Conservation (phyloP, 768 basidiomycete species). For the Mycena polygramma region DNA sequence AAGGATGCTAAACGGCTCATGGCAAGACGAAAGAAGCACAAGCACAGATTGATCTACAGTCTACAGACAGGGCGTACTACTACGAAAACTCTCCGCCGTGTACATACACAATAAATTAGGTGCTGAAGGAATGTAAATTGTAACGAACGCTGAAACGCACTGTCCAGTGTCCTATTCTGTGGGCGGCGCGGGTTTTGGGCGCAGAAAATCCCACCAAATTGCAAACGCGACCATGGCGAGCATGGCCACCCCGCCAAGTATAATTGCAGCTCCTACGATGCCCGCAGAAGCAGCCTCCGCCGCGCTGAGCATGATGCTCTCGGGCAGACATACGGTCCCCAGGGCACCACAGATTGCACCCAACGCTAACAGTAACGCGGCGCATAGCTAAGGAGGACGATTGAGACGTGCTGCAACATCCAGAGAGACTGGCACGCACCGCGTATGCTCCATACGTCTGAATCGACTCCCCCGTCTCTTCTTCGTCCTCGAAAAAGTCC, state of each 20-base stretch:
- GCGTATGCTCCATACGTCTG: constrained; percentile 36
- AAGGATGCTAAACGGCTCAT: constrained; percentile 79
- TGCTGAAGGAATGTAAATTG: constrained; percentile 5
- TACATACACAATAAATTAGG: constrained; percentile 16
- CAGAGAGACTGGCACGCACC: not conserved
- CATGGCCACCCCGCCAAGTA: constrained; percentile 39
- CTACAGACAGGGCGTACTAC: not conserved
- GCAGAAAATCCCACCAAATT: constrained; percentile 32
- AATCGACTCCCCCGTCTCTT: constrained; percentile 24
- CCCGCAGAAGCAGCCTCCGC: constrained; percentile 50
- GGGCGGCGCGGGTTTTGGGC: constrained; percentile 9
- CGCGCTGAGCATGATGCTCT: constrained; percentile 41
- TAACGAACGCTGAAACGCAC: constrained; percentile 12
- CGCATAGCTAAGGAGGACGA: constrained; percentile 14
- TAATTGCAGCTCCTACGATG: constrained; percentile 46
- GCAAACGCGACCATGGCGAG: constrained; percentile 33
- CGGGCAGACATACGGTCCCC: constrained; percentile 49
- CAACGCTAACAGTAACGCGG: constrained; percentile 39
- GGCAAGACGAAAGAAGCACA: not conserved
- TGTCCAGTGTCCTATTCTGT: constrained; percentile 13
- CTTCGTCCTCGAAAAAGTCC: constrained; percentile 54
- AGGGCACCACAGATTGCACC: constrained; percentile 48
- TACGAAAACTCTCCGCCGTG: too few relatives aligned
- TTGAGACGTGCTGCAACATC: not conserved
- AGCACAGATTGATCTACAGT: not conserved